A percentile compares a stretch with the other conserved stretches of the same genome.
Evolutionary conservation across 2,329 filamentous ascomycete species (phyloP).

Genomic region (Furcasterigmium sp.): DNA sequence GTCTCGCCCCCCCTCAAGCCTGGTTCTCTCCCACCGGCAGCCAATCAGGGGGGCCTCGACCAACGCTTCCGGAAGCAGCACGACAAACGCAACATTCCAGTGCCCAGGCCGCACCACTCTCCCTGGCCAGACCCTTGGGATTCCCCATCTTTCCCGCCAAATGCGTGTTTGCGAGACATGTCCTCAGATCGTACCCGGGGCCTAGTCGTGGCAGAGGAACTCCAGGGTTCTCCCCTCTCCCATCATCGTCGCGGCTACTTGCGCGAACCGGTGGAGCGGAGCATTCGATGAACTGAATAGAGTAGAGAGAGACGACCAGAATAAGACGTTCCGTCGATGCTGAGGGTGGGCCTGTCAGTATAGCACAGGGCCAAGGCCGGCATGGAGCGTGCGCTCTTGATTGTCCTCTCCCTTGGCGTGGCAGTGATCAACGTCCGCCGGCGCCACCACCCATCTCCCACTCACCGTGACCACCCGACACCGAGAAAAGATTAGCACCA

Average conservation of each 20-base stretch:
- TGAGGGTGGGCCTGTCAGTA: not conserved
- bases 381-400: not conserved
- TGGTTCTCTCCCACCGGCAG: too few relatives aligned
- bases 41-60: conserved; percentile 10
- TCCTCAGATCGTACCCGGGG: too few relatives aligned
- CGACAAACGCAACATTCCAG: conserved; percentile 4
- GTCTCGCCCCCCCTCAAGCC: not conserved
- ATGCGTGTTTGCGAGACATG: too few relatives aligned
- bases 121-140: not conserved
- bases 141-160: not conserved
- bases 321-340: not conserved
- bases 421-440: not conserved
- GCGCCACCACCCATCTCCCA: not conserved
- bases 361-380: not conserved
- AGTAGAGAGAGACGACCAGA: too few relatives aligned
- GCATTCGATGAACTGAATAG: not conserved
- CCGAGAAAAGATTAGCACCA: not conserved
- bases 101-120: too few relatives aligned
- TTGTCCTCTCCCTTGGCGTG: conserved; percentile 3
- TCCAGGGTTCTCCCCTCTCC: not conserved
- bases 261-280: conserved; percentile 22
- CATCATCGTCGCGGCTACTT: conserved; percentile 8
- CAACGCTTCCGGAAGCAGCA: conserved; percentile 11
- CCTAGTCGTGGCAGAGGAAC: too few relatives aligned
- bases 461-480: not conserved